Conservation (phyloP, 208 protist genomes). For the Vickermania ingenoplastis region DNA sequence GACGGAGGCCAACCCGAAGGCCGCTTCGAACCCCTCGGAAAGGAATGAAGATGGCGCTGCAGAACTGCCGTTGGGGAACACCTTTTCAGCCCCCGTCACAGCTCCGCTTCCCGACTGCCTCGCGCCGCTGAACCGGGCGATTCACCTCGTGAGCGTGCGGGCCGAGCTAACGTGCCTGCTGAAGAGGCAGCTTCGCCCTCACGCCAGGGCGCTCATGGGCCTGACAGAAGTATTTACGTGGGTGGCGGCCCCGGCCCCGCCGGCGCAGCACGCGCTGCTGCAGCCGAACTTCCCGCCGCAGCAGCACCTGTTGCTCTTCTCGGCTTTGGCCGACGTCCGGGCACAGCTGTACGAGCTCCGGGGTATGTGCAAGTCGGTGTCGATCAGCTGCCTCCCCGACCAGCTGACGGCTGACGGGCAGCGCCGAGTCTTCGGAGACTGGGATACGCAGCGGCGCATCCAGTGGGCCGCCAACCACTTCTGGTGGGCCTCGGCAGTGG, state of each 20-base stretch:
- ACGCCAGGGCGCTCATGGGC: not conserved
- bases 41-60: no score
- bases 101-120: not conserved
- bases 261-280: not conserved
- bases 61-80: no score
- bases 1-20: no score
- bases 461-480: not conserved
- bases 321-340: not conserved
- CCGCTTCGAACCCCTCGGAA: not conserved
- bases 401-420: not conserved
- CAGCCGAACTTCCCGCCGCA: not conserved
- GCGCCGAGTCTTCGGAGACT: not conserved
- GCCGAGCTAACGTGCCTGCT: not conserved
- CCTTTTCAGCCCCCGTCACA: not conserved
- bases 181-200: not conserved
- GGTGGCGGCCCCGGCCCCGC: not conserved
- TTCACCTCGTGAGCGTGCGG: not conserved
- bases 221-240: not conserved
- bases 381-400: not conserved
- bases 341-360: not conserved
- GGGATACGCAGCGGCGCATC: not conserved
- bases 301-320: not conserved
- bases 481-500: not conserved
- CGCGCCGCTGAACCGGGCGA: not conserved
- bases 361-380: not conserved